Base-by-base conservation (phyloP, 306 rosid genomes). In the Vicia faba region DNA sequence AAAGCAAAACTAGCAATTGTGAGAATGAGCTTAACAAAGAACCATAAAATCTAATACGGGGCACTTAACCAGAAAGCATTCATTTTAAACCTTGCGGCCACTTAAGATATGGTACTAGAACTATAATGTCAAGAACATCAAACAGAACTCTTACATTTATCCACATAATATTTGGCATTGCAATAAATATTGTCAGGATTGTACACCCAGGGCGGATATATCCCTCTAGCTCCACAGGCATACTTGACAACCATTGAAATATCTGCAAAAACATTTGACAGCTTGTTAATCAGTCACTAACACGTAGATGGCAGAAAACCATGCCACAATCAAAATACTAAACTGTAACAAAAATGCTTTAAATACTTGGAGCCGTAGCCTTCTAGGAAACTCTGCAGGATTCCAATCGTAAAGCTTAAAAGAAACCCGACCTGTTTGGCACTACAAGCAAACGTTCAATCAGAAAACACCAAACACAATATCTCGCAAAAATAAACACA, bases 361-460 rank as follows among this genome's bases (percentile, higher is more conserved):
- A 86, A 84, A 62, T 95, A 95, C 99, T 95, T 95, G 99, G 82
- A 85, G 96, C 43, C 99, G 92, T 40, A 95, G 99, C 83, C 97
- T 78, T 85, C 99, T 88, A 49, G 99, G 99, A 62, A 95, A 95
- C 35, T 95, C 99, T 0, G 99, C 99, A 20, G 99, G 99, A 77
- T 95, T 95, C 99, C 99, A 95, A 78, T 95, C 99, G 56, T 95
- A 95, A 59, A 95, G 99, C 88, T 95, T 95, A 79, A 95, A 95
- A 20, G 99, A 95, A 73, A 95, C 77, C 68, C 99, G 96, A 70
- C 99, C 99, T 71, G 99, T 90, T 25, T 95, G 96, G 72, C 99
- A 95, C 99, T 95, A 79, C 84, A 90, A 82, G 53, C 60, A 63
- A 13, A 84, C 66, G 39, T 71, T 55, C 64, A 84, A 78, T 86